Base-by-base conservation (phyloP, 768 basidiomycete species). In the Boletus huronensis region DNA sequence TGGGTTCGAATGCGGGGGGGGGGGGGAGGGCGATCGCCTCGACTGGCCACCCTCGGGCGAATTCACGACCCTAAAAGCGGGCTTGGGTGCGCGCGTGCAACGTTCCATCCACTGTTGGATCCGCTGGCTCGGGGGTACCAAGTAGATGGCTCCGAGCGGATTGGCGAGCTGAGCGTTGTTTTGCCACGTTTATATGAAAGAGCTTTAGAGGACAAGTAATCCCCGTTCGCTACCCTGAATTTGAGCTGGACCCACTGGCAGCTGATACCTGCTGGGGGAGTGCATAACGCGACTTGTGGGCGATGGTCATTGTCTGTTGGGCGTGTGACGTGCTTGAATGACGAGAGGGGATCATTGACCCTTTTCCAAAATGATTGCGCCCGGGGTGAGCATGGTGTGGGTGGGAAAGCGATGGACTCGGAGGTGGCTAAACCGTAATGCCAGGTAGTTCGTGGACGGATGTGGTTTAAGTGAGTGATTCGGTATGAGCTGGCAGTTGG, bases 141-240 rank as follows among this genome's bases (percentile, higher is more conserved):
- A 40, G 41, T n/a, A 16, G 9, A 32, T 41, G 54, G 29, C n/a
- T 26, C 48, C n/a, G 11, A 19, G 19, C 14, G 32, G 25, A 52
- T 41, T 59, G 57, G 48, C 43, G 39, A 23, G 50, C 39, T 16
- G 38, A 48, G 49, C 35, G 23, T 56, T 47, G 47, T 38, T 45
- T 60, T 36, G 52, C 55, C 66, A 67, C 55, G 55, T 40, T 57
- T 28, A 60, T 61, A 57, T 59, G 61, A 42, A 58, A 36, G 52
- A 51, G 58, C 38, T 51, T 58, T 49, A 67, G 52, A 50, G 38
- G 61, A 61, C 41, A 58, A 58, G 68, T 69, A 69, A 70, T 69
- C 68, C 68, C 68, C 68, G 67, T 53, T 50, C 11, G 2, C n/a
- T 28, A 57, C 65, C 67, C 67, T 68, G 67, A 64, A 63, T 59